A percentile compares a stretch with the other conserved stretches of the same genome.
Conservation (phyloP, 768 basidiomycete species). For the Phylloporus sp. region DNA sequence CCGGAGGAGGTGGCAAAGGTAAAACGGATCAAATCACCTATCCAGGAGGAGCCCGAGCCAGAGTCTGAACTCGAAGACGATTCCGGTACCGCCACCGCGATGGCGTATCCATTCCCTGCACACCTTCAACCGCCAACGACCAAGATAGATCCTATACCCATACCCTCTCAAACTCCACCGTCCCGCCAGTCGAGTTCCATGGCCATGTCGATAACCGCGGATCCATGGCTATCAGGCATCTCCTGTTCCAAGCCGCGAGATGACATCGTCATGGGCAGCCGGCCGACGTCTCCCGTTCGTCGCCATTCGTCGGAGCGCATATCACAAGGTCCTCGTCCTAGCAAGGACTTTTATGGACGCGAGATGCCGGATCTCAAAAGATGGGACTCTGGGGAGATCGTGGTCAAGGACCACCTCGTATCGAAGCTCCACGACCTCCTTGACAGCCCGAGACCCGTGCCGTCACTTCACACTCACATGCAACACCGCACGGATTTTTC, state of each 20-base stretch:
- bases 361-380: constrained; percentile 23
- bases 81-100: not conserved
- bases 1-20: constrained; percentile 23
- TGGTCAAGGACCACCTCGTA: constrained; percentile 30
- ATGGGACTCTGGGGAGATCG: constrained; percentile 16
- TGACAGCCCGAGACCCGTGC: constrained; percentile 36
- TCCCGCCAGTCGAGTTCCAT: constrained; percentile 25
- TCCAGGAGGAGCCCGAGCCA: constrained; percentile 21
- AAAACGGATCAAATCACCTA: constrained; percentile 16
- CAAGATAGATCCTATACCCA: constrained; percentile 26
- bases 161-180: constrained; percentile 25
- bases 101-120: constrained; percentile 23
- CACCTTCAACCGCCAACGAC: constrained; percentile 21
- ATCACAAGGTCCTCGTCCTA: constrained; percentile 16
- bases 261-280: constrained; percentile 27
- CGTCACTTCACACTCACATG: constrained; percentile 39
- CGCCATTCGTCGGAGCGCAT: constrained; percentile 24
- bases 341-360: constrained; percentile 15
- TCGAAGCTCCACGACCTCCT: constrained; percentile 46
- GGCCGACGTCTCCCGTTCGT: constrained; percentile 24
- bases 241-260: constrained; percentile 27
- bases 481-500: constrained; percentile 26
- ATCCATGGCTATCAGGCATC: constrained; percentile 21
- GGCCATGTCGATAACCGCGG: constrained; percentile 26
- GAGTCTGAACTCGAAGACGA: constrained; percentile 27